Conservation (phyloP, 495 filamentous ascomycete genomes). For the Aspergillus cristatus region DNA sequence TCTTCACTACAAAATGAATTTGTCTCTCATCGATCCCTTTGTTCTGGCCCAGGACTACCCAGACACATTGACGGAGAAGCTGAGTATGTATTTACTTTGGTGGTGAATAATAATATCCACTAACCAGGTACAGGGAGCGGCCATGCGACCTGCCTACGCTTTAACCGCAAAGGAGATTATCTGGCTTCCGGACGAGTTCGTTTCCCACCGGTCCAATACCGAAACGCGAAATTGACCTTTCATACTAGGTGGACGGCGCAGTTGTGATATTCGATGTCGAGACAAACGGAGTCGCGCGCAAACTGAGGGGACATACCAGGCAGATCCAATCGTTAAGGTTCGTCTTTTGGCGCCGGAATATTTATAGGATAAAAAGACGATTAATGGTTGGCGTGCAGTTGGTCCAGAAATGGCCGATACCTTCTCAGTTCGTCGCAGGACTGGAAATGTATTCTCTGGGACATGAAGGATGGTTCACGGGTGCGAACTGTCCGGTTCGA, state of each 20-base stretch:
- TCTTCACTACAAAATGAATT: conserved; percentile 52
- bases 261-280: conserved; percentile 95
- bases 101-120: too few relatives aligned
- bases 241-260: conserved; percentile 64
- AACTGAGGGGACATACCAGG: conserved; percentile 81
- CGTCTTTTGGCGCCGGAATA: not conserved
- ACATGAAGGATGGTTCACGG: conserved; percentile 64
- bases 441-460: conserved; percentile 94
- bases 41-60: conserved; percentile 91
- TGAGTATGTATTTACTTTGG: conserved; percentile 58
- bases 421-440: conserved; percentile 92
- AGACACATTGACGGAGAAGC: conserved; percentile 73
- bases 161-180: conserved; percentile 89
- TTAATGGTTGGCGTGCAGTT: too few relatives aligned
- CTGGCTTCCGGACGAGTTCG: conserved; percentile 81
- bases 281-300: conserved; percentile 89
- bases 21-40: conserved; percentile 70
- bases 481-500: conserved; percentile 72
- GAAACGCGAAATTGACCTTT: conserved; percentile 6
- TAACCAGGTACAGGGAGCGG: conserved; percentile 52
- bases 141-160: conserved; percentile 65
- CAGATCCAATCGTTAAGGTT: conserved; percentile 78
- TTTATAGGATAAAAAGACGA: too few relatives aligned
- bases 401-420: conserved; percentile 86
- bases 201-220: conserved; percentile 5